Evolutionary conservation across 2,329 filamentous ascomycete species (phyloP).

Genomic region (Diaporthe citriasiana): DNA sequence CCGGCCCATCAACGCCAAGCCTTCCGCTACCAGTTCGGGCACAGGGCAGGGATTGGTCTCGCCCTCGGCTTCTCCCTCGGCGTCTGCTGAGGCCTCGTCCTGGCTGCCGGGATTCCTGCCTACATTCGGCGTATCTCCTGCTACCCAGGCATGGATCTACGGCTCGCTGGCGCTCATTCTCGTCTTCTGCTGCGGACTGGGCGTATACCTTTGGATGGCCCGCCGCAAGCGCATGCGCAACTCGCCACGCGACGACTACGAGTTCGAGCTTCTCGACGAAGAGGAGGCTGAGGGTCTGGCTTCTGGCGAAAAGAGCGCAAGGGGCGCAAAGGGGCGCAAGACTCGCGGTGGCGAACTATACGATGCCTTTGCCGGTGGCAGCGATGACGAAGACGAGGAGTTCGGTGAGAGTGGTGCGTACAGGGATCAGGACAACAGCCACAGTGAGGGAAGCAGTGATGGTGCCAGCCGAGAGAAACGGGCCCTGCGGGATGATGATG

Average conservation of each 20-base stretch:
- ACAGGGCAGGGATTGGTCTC: slow-evolving; percentile 45
- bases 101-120: slow-evolving; percentile 90
- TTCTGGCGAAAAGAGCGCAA: slow-evolving; percentile 59
- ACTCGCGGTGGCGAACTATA: slow-evolving; percentile 90
- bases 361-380: slow-evolving; percentile 94
- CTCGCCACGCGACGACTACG: slow-evolving; percentile 85
- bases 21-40: slow-evolving; percentile 52
- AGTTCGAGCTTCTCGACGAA: slow-evolving; percentile 93
- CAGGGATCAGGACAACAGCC: slow-evolving; percentile 46
- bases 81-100: slow-evolving; percentile 64
- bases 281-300: slow-evolving; percentile 75
- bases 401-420: slow-evolving; percentile 55
- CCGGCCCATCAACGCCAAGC: slow-evolving; percentile 69
- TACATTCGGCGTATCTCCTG: slow-evolving; percentile 88
- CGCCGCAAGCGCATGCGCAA: slow-evolving; percentile 82
- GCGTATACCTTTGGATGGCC: slow-evolving; percentile 85
- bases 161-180: slow-evolving; percentile 87
- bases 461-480: slow-evolving; percentile 51
- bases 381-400: slow-evolving; percentile 72
- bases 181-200: slow-evolving; percentile 84
- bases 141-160: slow-evolving; percentile 94
- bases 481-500: slow-evolving; percentile 46
- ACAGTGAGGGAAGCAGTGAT: slow-evolving; percentile 44
- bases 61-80: slow-evolving; percentile 51
- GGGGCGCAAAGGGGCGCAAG: slow-evolving; percentile 61